A percentile compares a stretch with the other conserved stretches of the same genome.
Conservation (phyloP, 495 filamentous ascomycete species). For the Hypomontagnella submonticulosa region DNA sequence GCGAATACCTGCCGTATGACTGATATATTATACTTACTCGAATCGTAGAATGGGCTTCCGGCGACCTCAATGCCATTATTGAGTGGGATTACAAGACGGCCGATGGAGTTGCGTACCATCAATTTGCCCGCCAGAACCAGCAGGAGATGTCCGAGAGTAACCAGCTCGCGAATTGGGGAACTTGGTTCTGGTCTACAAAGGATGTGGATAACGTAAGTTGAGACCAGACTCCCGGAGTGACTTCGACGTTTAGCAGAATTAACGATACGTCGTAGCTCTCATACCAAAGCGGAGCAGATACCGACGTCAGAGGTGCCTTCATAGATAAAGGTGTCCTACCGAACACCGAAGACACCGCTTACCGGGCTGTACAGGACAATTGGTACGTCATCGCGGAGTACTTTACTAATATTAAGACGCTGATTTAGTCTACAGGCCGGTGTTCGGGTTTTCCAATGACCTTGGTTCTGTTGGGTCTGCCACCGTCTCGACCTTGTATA, state of each 20-base stretch:
- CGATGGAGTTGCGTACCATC: slow-evolving; percentile 59
- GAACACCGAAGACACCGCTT: slow-evolving; percentile 73
- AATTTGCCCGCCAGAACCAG: slow-evolving; percentile 70
- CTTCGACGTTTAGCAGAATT: slow-evolving; percentile 14
- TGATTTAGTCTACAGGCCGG: slow-evolving; percentile 64
- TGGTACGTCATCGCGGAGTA: slow-evolving; percentile 56
- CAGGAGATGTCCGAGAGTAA: slow-evolving; percentile 72
- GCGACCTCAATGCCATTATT: slow-evolving; percentile 50
- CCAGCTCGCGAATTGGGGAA: slow-evolving; percentile 88
- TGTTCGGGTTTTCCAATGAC: slow-evolving; percentile 88
- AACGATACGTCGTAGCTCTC: slow-evolving; percentile 50
- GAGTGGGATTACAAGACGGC: slow-evolving; percentile 53
- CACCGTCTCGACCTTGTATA: slow-evolving; percentile 69
- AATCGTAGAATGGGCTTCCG: slow-evolving; percentile 57
- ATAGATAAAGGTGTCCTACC: slow-evolving; percentile 68
- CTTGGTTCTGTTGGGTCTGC: slow-evolving; percentile 60
- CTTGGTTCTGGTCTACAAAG: slow-evolving; percentile 74
- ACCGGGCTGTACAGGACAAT: slow-evolving; percentile 74
- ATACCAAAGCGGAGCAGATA: slow-evolving; percentile 76
- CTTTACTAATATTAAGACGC: slow-evolving; percentile 10
- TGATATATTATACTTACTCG: slow-evolving; percentile 47
- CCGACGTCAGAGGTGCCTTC: slow-evolving; percentile 72
- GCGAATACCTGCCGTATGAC: slow-evolving; percentile 61
- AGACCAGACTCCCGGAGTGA: not conserved
- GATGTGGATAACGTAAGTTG: slow-evolving; percentile 51